Percentiles rank a stretch among this genome's conserved stretches.
Evolutionary conservation across 139 green algal genomes (phyloP).

Genomic region (Astrephomene gubernaculifera): DNA sequence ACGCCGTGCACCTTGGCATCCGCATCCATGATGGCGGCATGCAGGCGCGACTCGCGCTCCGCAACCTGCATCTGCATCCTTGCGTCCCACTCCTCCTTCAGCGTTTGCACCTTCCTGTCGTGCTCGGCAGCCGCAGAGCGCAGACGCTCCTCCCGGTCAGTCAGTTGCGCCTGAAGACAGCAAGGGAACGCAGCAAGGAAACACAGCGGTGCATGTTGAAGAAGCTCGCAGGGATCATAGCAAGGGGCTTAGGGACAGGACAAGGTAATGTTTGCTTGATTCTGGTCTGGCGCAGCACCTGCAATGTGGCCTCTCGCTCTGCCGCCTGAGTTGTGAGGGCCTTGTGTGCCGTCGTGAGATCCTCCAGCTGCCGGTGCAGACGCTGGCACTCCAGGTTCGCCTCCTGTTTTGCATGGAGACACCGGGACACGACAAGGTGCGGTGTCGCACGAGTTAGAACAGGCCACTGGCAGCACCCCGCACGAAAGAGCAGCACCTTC

Average conservation of each 20-base stretch:
- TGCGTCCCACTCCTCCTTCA: slow-evolving; percentile 11
- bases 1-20: slow-evolving; percentile 6
- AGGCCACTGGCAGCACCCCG: too few relatives aligned
- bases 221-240: too few relatives aligned
- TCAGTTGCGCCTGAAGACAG: slow-evolving; percentile 20
- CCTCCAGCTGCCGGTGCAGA: slow-evolving; percentile 43
- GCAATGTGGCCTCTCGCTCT: slow-evolving; percentile 21
- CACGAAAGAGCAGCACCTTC: too few relatives aligned
- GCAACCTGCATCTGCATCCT: slow-evolving; percentile 1
- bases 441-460: too few relatives aligned
- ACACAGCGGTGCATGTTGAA: too few relatives aligned
- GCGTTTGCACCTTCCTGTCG: background rate
- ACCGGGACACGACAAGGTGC: background rate
- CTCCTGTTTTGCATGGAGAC: slow-evolving; percentile 25
- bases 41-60: slow-evolving; percentile 2
- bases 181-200: too few relatives aligned
- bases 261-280: too few relatives aligned
- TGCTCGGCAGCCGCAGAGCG: background rate
- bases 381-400: slow-evolving; percentile 33
- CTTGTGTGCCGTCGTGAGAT: slow-evolving; percentile 27
- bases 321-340: background rate
- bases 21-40: background rate
- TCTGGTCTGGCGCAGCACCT: too few relatives aligned
- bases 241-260: background rate
- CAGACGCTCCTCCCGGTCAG: slow-evolving; percentile 30